Base-by-base conservation (phyloP, 148 eudicot genomes). In the Fagopyrum tataricum region DNA sequence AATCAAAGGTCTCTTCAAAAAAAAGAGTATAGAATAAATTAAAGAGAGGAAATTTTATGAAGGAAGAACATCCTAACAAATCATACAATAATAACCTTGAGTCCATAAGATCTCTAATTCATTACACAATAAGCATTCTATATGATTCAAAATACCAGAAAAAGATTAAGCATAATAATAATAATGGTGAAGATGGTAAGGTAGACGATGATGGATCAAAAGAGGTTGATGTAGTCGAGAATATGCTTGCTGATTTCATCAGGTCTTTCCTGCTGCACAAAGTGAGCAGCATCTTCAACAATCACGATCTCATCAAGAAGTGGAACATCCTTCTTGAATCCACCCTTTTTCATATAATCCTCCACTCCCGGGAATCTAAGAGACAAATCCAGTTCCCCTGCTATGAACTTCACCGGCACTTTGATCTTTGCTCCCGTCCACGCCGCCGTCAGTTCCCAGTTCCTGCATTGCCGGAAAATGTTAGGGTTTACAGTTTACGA, bases 381-480 rank as follows among this genome's bases (percentile, higher is more conserved):
- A n/a, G 81, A 76, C 44, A 80, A 2, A 72, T 89, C 93, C 40
- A 49, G 80, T 58, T 87, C 90, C 13, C 93, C 93, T 3, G 81
- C 42, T 10, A 90, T 73, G 72, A 87, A 90, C 79, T 85, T 90
- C 44, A 73, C 80, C 0, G 95, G 95, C 52, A 87, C 87, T 53
- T 71, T 74, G 47, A 89, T 62, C 39, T 87, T 79, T 23, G 78
- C 74, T 55, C 88, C 86, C 0, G 88, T 78, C 93, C 93, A 89
- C 43, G 90, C 78, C n/a, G 90, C 88, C 62, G 72, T 73, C n/a
- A 86, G 88, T 79, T 89, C 93, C 93, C 93, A 89, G 66, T 56
- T 87, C 81, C 92, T 88, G 73, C 70, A 76, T 69, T 7, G 12
- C 3, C 11, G 41, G 4, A 23, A 52, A 18, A 17, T 17, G 37